Conservation (phyloP, 257 asterid genomes). For the Thymus quinquecostatus region DNA sequence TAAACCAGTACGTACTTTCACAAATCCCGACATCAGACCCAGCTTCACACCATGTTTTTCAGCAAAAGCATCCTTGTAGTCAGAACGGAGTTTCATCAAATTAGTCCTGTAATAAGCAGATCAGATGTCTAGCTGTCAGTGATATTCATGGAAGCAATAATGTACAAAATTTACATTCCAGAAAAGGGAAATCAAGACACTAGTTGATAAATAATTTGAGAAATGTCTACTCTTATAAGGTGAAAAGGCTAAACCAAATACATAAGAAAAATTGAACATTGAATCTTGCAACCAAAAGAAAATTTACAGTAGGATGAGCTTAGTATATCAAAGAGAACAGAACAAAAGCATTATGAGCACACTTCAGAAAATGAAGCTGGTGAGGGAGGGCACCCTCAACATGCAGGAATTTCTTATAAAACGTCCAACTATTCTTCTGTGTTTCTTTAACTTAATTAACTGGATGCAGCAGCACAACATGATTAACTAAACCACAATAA, state of each 20-base stretch:
- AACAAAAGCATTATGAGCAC: too few relatives aligned
- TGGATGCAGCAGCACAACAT: too few relatives aligned
- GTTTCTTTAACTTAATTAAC: too few relatives aligned
- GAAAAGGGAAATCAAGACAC: slow-evolving; percentile 11
- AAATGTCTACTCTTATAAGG: slow-evolving; percentile 2
- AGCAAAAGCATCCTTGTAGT: slow-evolving; percentile 88
- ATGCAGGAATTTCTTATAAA: too few relatives aligned
- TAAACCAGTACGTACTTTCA: slow-evolving; percentile 55
- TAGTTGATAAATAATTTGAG: too few relatives aligned
- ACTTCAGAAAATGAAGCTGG: too few relatives aligned
- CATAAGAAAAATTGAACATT: neutral
- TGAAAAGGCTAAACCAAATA: neutral
- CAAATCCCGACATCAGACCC: slow-evolving; percentile 96
- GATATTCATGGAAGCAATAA: slow-evolving; percentile 5
- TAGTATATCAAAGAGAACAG: slow-evolving; percentile 2
- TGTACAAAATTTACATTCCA: neutral
- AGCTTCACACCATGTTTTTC: slow-evolving; percentile 98
- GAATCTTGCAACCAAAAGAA: slow-evolving; percentile 3
- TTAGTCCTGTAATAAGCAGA: slow-evolving; percentile 71
- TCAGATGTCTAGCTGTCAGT: slow-evolving; percentile 24
- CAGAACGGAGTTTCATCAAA: slow-evolving; percentile 95
- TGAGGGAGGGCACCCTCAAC: too few relatives aligned
- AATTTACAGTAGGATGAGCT: neutral
- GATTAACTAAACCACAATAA: too few relatives aligned
- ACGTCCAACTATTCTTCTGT: too few relatives aligned